These are phyloP conservation scores for Picea mariana DNA, from an alignment of 83 land plant genomes.

Conservation along the genomic window DNA sequence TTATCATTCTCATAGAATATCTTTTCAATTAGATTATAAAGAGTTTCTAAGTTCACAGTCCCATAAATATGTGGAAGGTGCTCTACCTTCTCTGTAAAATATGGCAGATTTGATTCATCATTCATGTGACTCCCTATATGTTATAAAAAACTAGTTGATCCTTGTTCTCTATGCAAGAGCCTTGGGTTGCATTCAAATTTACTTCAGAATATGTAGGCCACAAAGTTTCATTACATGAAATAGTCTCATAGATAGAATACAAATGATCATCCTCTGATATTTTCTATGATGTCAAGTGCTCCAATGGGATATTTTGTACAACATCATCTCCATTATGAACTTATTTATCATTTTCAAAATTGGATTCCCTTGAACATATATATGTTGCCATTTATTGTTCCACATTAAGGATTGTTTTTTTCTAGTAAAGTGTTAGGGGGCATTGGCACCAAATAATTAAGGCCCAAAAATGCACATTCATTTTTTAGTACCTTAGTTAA, in stretches of 20 bases:
- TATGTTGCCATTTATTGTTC: neutral
- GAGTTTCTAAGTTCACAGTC: neutral
- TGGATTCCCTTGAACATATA: neutral
- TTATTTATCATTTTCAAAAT: neutral
- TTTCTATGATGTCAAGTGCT: neutral
- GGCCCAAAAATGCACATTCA: neutral
- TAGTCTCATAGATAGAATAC: neutral
- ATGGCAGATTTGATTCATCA: neutral
- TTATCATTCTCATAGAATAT: neutral
- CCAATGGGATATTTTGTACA: neutral
- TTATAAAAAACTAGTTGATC: neutral
- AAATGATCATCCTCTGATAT: neutral
- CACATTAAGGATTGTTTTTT: neutral
- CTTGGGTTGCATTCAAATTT: neutral
- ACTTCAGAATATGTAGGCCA: constrained; percentile 7
- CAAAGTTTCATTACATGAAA: constrained; percentile 1
- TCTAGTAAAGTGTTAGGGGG: neutral
- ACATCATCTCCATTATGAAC: neutral
- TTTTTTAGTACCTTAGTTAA: neutral
- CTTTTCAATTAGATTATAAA: neutral
- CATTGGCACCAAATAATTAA: neutral
- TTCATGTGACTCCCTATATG: neutral
- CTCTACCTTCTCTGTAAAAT: neutral
- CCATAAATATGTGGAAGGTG: neutral
- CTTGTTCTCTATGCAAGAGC: neutral